phyloP scores from a whole-genome alignment of 768 basidiomycete genomes.

The Pilatotrama ljubarskyi region DNA sequence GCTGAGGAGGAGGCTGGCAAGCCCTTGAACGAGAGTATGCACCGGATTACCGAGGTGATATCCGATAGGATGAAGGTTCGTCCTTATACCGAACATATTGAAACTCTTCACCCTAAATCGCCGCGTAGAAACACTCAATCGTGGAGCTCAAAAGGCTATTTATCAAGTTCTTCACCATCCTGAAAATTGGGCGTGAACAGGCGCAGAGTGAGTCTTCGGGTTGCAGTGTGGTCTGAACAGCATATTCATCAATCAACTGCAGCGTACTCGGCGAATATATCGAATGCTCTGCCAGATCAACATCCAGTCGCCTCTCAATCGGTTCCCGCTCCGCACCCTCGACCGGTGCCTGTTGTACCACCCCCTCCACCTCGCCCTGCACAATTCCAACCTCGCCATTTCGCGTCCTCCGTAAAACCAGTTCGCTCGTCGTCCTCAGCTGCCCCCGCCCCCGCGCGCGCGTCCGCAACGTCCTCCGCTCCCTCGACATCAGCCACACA shows the following conservation, averaged over 20 bases:
- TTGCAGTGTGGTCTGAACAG: too few relatives aligned
- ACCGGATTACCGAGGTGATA: neutral
- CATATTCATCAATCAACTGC: neutral
- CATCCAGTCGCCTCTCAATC: neutral
- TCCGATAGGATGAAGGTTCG: conserved; percentile 5
- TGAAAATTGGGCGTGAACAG: neutral
- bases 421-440: too few relatives aligned
- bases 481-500: neutral
- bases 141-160: neutral
- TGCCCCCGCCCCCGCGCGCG: too few relatives aligned
- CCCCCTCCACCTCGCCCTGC: too few relatives aligned
- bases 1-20: neutral
- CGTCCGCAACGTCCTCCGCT: neutral
- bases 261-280: neutral
- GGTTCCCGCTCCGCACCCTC: neutral
- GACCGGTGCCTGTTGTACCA: too few relatives aligned
- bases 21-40: neutral
- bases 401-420: neutral
- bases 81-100: too few relatives aligned
- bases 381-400: too few relatives aligned
- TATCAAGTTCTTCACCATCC: neutral
- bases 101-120: neutral
- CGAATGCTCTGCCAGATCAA: too few relatives aligned
- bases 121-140: neutral
- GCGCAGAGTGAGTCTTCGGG: neutral